These are phyloP conservation scores for Toxicodendron radicans DNA, from an alignment of 345 rosid genomes.

Conservation along the genomic window DNA sequence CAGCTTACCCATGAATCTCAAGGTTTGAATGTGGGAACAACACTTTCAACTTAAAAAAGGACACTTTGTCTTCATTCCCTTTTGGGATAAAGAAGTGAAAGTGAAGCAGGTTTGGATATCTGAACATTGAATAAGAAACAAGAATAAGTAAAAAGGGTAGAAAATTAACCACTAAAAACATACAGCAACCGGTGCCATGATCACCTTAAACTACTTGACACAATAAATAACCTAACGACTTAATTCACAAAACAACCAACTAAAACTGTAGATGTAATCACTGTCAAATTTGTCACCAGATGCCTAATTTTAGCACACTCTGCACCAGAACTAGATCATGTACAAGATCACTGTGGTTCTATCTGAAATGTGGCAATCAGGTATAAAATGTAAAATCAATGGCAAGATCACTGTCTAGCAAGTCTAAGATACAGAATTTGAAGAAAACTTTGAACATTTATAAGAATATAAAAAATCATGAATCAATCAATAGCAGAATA, in stretches of 20 bases:
- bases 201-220: neutral
- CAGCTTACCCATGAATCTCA: constrained; percentile 38
- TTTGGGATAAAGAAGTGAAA: constrained; percentile 49
- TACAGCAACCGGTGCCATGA: neutral
- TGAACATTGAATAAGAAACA: constrained; percentile 18
- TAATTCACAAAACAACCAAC: neutral
- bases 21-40: constrained; percentile 45
- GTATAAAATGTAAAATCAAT: neutral
- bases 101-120: constrained; percentile 34
- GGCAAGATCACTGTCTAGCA: neutral
- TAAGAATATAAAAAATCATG: neutral
- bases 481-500: neutral
- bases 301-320: neutral
- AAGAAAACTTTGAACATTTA: neutral
- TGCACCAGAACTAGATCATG: neutral
- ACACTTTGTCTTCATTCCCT: constrained; percentile 36
- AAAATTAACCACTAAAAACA: neutral
- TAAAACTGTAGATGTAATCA: neutral
- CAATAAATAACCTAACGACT: neutral
- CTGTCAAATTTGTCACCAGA: neutral
- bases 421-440: neutral
- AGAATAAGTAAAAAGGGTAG: constrained; percentile 1
- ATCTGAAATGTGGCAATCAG: neutral
- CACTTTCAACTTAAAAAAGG: constrained; percentile 46
- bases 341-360: neutral